A percentile compares a stretch with the other conserved stretches of the same genome.
Evolutionary conservation across 2,329 filamentous ascomycete species (phyloP).

Genomic region (Pseudophaeomoniella oleicola): DNA sequence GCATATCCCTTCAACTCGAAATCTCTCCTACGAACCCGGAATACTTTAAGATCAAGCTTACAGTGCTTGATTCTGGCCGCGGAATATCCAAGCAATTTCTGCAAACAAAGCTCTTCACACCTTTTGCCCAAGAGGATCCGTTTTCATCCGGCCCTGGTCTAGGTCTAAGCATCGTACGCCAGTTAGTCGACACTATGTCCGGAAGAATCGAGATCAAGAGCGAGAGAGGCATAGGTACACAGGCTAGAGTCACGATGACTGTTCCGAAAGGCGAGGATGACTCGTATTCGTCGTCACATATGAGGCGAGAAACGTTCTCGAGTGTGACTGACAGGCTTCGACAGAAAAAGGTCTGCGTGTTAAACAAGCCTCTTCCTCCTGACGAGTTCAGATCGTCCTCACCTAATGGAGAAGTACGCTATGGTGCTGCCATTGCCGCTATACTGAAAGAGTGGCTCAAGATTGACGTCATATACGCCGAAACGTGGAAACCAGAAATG

Average conservation of each 20-base stretch:
- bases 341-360: neutral
- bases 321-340: neutral
- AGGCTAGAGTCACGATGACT: conserved; percentile 28
- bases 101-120: conserved; percentile 43
- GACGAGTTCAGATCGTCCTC: no score
- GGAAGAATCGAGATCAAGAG: conserved; percentile 45
- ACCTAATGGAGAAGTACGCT: neutral
- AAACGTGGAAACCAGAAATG: neutral
- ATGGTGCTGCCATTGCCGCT: neutral
- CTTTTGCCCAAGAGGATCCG: conserved; percentile 43
- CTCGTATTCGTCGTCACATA: conserved; percentile 5
- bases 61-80: conserved; percentile 48
- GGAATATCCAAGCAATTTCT: conserved; percentile 52
- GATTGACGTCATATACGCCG: neutral
- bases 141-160: conserved; percentile 36
- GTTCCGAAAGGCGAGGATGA: conserved; percentile 6
- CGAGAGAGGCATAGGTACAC: conserved; percentile 39
- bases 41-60: conserved; percentile 20
- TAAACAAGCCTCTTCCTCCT: neutral
- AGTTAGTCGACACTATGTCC: conserved; percentile 44
- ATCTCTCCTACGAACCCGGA: conserved; percentile 8
- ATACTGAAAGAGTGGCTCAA: conserved; percentile 1
- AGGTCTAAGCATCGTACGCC: conserved; percentile 49
- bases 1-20: conserved; percentile 23
- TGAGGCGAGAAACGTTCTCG: conserved; percentile 1